Evolutionary conservation across 2,329 filamentous ascomycete genomes (phyloP), one percentile per base, ranked within the genome.

Genomic region (Neopestalotiopsis sp.): DNA sequence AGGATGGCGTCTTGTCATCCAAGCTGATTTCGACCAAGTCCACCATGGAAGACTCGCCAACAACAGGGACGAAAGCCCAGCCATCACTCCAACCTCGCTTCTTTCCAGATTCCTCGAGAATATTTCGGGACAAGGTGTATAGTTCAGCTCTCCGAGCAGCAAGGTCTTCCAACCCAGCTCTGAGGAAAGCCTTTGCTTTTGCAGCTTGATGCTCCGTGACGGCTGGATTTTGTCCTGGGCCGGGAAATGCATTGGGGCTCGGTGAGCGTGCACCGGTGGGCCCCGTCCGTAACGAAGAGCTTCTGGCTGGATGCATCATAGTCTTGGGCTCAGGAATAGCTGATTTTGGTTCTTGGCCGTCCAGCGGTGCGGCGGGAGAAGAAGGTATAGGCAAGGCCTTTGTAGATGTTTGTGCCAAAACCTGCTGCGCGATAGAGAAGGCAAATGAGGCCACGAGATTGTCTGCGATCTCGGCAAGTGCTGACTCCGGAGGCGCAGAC

Each of bases 111-210:
- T 90, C 87, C 74, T 95, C 91, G 0, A 98, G 84, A 4, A 96
- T 88, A 71, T 93, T 94, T 67, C 95, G 87, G 9, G 94, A 95
- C 56, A 97, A 82, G 68, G 93, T 84, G 70, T 94, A 92, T 2
- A 98, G 85, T 75, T 97, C 94, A 5, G 94, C 95, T 74, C 95
- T 88, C 70, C 90, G 90, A 59, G 93, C 93, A 45, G 95, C 93
- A 30, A 98, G 84, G 67, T 97, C 92, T 76, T 97, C 92, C 0
- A 95, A 83, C 0, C 95, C 94, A 6, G 82, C 75, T 70, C 90
- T 91, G 17, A 87, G 80, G 67, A 90, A 88, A 0, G 85, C 67
- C 12, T 59, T 84, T 1, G 84, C 80, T 4, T 82, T 81, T 20
- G 82, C 71, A 10, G 76, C 77, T 65, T 89, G 81, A 2, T 75